Base-by-base conservation (phyloP, 208 protist genomes). In the Balamuthia mandrillaris region DNA sequence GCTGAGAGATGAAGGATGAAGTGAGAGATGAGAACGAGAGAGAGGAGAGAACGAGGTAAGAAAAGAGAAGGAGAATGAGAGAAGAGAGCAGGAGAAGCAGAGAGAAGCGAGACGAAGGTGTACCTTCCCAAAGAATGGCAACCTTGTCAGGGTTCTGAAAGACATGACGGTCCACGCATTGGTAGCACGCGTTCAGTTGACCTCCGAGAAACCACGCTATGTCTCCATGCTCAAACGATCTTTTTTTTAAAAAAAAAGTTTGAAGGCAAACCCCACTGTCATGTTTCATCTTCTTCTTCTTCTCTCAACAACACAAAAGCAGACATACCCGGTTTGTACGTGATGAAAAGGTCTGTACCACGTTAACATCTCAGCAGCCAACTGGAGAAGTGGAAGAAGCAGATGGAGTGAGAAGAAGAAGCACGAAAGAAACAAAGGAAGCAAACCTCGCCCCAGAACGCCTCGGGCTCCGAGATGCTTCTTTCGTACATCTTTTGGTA, bases 151-250 rank as follows among this genome's bases (percentile, higher is more conserved):
- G 88, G 84, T 16, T n/a, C n/a, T n/a, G n/a, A n/a, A n/a, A n/a
- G n/a, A 97, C 84, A 86, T 97, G 93, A 49, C 94, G 89, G 82
- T 97, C 95, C 37, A 97, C 81, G 24, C 88, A 88, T 88, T 97
- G 96, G 92, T 96, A 96, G 92, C 94, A 96, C 21, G 92, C 51
- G 65, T 94, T 97, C 35, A 92, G 93, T 79, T 88, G 75, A 31
- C 75, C 94, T 10, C 92, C 93, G 24, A 92, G 87, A 82, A 96
- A 97, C 94, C 95, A 96, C 29, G 42, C 79, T 9, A 85, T 78
- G n/a, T n/a, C n/a, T n/a, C n/a, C n/a, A n/a, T n/a, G n/a, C n/a
- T n/a, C n/a, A n/a, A n/a, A n/a, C n/a, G n/a, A n/a, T n/a, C n/a
- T n/a, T n/a, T n/a, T n/a, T n/a, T n/a, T n/a, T n/a, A n/a, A n/a